A percentile compares a stretch with the other conserved stretches of the same genome.
Evolutionary conservation across 2,329 filamentous ascomycete genomes (phyloP).

Genomic region (Aspergillus tanneri): DNA sequence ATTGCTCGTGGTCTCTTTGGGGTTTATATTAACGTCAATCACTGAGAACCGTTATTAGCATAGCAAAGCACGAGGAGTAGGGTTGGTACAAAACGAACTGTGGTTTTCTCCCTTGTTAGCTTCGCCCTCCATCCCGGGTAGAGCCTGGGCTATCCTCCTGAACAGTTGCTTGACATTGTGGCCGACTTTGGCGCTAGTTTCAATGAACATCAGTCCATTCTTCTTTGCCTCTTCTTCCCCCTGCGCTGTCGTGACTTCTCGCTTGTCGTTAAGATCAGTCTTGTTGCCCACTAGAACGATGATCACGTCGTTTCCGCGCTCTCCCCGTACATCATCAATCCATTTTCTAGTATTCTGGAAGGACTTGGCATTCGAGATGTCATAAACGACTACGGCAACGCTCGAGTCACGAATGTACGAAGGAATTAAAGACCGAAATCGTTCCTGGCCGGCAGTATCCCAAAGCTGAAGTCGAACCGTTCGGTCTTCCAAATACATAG

Average conservation of each 20-base stretch:
- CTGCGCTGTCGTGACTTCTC: slow-evolving; percentile 93
- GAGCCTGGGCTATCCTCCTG: slow-evolving; percentile 94
- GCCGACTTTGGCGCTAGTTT: slow-evolving; percentile 95
- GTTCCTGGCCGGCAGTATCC: slow-evolving; percentile 97
- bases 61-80: background rate
- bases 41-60: slow-evolving; percentile 53
- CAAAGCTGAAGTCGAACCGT: slow-evolving; percentile 96
- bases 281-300: slow-evolving; percentile 99
- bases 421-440: slow-evolving; percentile 94
- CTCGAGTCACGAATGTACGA: slow-evolving; percentile 98
- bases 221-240: slow-evolving; percentile 98
- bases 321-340: slow-evolving; percentile 96
- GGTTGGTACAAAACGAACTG: slow-evolving; percentile 58
- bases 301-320: slow-evolving; percentile 97
- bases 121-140: slow-evolving; percentile 95
- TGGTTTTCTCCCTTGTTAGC: slow-evolving; percentile 74
- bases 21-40: slow-evolving; percentile 90
- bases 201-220: slow-evolving; percentile 97
- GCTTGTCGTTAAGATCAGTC: slow-evolving; percentile 97
- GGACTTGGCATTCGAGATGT: slow-evolving; percentile 94
- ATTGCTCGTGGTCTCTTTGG: slow-evolving; percentile 64
- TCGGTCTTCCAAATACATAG: slow-evolving; percentile 98
- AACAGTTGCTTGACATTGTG: slow-evolving; percentile 98
- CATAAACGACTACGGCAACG: slow-evolving; percentile 97
- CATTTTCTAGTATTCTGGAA: slow-evolving; percentile 99